A percentile compares a stretch with the other conserved stretches of the same genome.
Evolutionary conservation across 768 basidiomycete genomes (phyloP).

Genomic region (Hericium coralloides): DNA sequence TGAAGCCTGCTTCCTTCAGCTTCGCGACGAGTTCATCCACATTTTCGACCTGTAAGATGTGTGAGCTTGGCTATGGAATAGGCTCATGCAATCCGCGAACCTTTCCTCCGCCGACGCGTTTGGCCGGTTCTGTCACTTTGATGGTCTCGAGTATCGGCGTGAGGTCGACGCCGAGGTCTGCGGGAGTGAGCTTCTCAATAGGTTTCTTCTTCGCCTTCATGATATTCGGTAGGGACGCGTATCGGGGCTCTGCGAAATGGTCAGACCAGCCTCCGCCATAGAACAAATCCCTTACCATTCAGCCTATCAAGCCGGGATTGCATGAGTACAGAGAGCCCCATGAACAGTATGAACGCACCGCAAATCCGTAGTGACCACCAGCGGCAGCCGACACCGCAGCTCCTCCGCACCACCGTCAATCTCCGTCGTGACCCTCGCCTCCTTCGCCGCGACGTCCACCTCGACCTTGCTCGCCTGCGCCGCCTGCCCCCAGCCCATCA

Average conservation of each 20-base stretch:
- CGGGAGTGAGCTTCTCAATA: constrained; percentile 70
- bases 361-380: constrained; percentile 88
- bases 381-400: constrained; percentile 67
- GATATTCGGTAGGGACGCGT: constrained; percentile 94
- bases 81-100: constrained; percentile 26
- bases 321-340: not conserved
- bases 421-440: constrained; percentile 73
- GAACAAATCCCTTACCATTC: constrained; percentile 44
- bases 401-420: constrained; percentile 93
- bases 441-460: constrained; percentile 52
- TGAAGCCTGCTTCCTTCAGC: constrained; percentile 78
- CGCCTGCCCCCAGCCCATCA: constrained; percentile 89
- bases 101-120: constrained; percentile 87
- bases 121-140: constrained; percentile 83
- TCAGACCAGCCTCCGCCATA: not conserved
- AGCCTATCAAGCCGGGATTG: constrained; percentile 32
- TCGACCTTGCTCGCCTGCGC: constrained; percentile 89
- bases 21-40: constrained; percentile 88
- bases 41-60: constrained; percentile 45
- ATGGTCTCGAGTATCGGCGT: constrained; percentile 77
- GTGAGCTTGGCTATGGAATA: not conserved
- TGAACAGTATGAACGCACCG: constrained; percentile 40
- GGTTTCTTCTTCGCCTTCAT: constrained; percentile 99
- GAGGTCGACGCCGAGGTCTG: constrained; percentile 79
- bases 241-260: constrained; percentile 69